Evolutionary conservation across 768 basidiomycete species (phyloP), one percentile per base, ranked within the genome.

Genomic region (Trametes punicea): DNA sequence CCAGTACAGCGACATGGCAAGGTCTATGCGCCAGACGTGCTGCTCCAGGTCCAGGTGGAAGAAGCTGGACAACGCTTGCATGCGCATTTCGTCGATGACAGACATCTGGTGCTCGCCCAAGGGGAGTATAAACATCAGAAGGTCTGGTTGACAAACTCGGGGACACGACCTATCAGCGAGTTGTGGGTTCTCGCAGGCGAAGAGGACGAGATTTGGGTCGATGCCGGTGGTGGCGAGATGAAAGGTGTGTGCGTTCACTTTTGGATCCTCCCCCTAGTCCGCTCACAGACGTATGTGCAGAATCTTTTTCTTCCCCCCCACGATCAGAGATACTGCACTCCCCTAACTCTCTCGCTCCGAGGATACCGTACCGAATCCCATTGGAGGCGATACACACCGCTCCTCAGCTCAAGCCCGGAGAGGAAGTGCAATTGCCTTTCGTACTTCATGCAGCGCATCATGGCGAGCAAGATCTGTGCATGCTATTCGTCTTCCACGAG

Each of bases 401-500:
- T 45, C 60, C 58, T 51, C 25, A 51, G 41, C 62, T 84, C 72
- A 51, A 61, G 7, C 77, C 87, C 0, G 82, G 79, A 23, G 77
- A 81, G 20, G 75, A 70, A 38, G 62, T 77, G 4, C 74, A 81
- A 39, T 52, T 90, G n/a, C 73, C 79, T 4, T 46, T 91, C 21
- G 67, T 77, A 3, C 63, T 86, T 46, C 82, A 86, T 59, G 81
- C 81, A 4, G 74, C 79, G 46, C 62, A 67, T 0, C 53, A 71
- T 6, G 83, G 80, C 23, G 71, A 72, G 36, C 75, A 78, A 33
- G 78, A 83, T 42, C 71, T 93, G 10, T 76, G 73, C 50, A 62
- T 90, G 7, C 69, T 93, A 13, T 80, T 93, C 67, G 77, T 83
- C 0, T 90, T 83, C 71, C 79, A 86, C 62, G 80, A 84, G 71